phyloP scores from a whole-genome alignment of 2,329 filamentous ascomycete genomes.

The Colletotrichum godetiae region DNA sequence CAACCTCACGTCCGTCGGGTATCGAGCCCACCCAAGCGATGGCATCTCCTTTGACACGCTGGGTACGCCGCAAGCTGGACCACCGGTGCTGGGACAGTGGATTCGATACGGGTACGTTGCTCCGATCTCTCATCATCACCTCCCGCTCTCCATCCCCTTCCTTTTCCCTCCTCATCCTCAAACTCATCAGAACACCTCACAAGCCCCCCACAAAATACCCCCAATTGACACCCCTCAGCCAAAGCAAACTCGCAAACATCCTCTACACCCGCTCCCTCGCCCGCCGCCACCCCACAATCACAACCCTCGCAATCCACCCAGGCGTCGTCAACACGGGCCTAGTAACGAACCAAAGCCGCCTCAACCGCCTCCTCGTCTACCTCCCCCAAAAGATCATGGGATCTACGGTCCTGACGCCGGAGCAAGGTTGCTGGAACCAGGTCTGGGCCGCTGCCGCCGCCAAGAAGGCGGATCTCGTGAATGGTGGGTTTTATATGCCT shows the following conservation, averaged over 20 bases:
- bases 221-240: slow-evolving; percentile 13
- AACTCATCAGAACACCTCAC: not conserved
- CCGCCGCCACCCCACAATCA: slow-evolving; percentile 41
- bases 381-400: slow-evolving; percentile 36
- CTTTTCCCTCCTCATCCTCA: not conserved
- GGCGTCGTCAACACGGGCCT: slow-evolving; percentile 44
- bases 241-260: slow-evolving; percentile 48
- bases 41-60: slow-evolving; percentile 24
- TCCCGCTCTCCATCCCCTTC: too few relatives aligned
- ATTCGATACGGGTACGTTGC: slow-evolving; percentile 34
- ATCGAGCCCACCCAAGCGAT: slow-evolving; percentile 23
- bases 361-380: slow-evolving; percentile 41
- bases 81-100: slow-evolving; percentile 41
- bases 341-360: slow-evolving; percentile 39
- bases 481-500: slow-evolving; percentile 43
- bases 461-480: slow-evolving; percentile 35
- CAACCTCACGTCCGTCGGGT: slow-evolving; percentile 36
- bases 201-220: too few relatives aligned
- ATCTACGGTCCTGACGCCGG: slow-evolving; percentile 38
- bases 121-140: too few relatives aligned
- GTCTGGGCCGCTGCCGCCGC: slow-evolving; percentile 45
- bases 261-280: slow-evolving; percentile 46
- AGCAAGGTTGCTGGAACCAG: slow-evolving; percentile 45
- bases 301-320: slow-evolving; percentile 43
- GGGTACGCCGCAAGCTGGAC: slow-evolving; percentile 6